Evolutionary conservation across 2,329 filamentous ascomycete genomes (phyloP), one percentile per base, ranked within the genome.

Genomic region (Epichloe sp.): DNA sequence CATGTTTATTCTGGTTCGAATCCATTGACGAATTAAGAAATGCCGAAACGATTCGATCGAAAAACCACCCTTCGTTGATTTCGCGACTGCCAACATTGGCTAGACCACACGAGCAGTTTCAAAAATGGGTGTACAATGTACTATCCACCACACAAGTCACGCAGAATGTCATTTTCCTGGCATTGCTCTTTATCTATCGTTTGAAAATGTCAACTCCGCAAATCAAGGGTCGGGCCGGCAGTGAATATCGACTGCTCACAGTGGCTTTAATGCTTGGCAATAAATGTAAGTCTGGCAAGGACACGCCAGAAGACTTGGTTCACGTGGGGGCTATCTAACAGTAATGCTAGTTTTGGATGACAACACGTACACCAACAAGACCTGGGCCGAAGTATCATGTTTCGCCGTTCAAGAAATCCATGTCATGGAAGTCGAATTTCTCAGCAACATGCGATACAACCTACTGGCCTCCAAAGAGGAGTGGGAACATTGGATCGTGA

Each of bases 321-420:
- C 15, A 23, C 31, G 19, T 37, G 14, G 14, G 5, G n/a, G 10
- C 6, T 35, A 17, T 37, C 48, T 49, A 31, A 49, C 43, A 14
- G n/a, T 7, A 21, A 26, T 23, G 35, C n/a, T 55, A 88, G 84
- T 97, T 65, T 72, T 98, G 60, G 93, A 98, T 64, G 93, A 98
- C 67, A 98, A 97, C 66, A 97, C 93, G 0, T 98, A 98, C 69
- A 97, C 93, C 38, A 98, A 98, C 73, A 96, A 97, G 74, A 98
- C 93, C 0, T 98, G 93, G 93, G 93, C 91, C 2, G 93, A 98
- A 61, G 93, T 98, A 11, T 97, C 93, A 1, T 86, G 87, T 44
- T 95, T 98, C 54, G 83, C 87, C 1, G 91, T 97, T 12, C 82
- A 85, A 54, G 93, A 98, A 68, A 95, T 98, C 48, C 93, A 98